Evolutionary conservation across 2,329 filamentous ascomycete genomes (phyloP).

Genomic region (Blastomyces parvus): DNA sequence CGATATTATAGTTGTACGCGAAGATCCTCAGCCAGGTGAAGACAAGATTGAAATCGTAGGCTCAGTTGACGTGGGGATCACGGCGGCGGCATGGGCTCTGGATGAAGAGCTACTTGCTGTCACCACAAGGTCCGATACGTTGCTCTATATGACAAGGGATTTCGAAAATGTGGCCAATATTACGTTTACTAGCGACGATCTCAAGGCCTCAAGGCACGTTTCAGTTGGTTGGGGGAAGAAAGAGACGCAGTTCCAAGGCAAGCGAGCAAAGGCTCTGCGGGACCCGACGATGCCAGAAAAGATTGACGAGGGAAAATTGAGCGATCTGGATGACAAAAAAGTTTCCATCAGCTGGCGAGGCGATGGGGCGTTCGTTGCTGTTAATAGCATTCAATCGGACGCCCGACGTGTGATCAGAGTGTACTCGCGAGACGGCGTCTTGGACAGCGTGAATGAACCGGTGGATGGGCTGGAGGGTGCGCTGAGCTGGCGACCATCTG

Average conservation of each 20-base stretch:
- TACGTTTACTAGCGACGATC: conserved; percentile 61
- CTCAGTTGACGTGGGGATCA: conserved; percentile 84
- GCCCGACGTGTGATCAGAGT: conserved; percentile 73
- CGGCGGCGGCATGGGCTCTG: conserved; percentile 83
- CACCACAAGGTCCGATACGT: conserved; percentile 65
- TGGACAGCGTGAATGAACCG: conserved; percentile 91
- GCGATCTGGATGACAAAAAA: conserved; percentile 59
- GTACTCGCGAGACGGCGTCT: conserved; percentile 77
- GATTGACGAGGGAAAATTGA: conserved; percentile 72
- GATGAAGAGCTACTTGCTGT: conserved; percentile 87
- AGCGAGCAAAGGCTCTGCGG: conserved; percentile 71
- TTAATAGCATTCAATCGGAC: conserved; percentile 65
- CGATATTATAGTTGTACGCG: conserved; percentile 77
- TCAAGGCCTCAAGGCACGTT: conserved; percentile 83
- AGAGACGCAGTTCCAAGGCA: conserved; percentile 95
- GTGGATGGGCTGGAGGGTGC: conserved; percentile 82
- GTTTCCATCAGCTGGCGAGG: conserved; percentile 84
- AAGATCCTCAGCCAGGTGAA: conserved; percentile 55
- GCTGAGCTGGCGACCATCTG: conserved; percentile 82
- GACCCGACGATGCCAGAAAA: conserved; percentile 93
- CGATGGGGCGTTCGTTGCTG: conserved; percentile 80
- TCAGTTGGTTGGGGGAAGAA: conserved; percentile 97
- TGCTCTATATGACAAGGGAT: conserved; percentile 84
- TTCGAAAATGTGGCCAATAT: conserved; percentile 78
- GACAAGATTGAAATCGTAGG: conserved; percentile 91